phyloP scores from a whole-genome alignment of 1,284 basidiomycete species.

The Inonotus obliquus region DNA sequence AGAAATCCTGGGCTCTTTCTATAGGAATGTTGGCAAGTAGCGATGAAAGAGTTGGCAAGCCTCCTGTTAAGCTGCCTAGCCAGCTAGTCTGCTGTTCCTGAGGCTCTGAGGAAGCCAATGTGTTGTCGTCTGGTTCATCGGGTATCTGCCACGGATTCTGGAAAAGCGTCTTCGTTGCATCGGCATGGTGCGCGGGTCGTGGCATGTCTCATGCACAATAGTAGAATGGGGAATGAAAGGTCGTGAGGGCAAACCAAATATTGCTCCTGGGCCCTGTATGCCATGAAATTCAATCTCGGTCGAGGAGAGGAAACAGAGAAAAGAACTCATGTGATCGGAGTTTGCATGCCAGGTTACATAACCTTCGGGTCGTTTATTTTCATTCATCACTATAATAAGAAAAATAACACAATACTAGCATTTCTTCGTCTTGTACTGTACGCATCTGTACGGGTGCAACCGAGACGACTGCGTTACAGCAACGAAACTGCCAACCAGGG shows the following conservation, averaged over 20 bases:
- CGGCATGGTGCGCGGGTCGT: conserved; percentile 11
- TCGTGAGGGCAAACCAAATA: background rate
- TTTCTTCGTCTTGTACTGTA: no score
- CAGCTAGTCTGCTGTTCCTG: conserved; percentile 1
- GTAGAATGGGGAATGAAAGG: background rate
- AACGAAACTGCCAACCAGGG: no score
- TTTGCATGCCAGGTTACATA: no score
- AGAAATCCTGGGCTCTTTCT: conserved; percentile 13
- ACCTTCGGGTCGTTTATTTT: no score
- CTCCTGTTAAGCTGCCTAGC: background rate
- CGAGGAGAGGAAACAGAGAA: no score
- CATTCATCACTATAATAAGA: no score
- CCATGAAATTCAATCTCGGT: no score
- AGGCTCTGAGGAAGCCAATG: background rate
- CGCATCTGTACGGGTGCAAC: no score
- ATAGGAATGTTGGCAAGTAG: conserved; percentile 9
- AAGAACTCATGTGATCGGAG: no score
- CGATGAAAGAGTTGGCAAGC: conserved; percentile 1
- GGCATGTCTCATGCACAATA: background rate
- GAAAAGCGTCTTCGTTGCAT: conserved; percentile 12
- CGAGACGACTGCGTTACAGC: no score
- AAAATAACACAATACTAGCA: no score
- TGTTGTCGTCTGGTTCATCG: conserved; percentile 12
- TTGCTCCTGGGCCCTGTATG: no score
- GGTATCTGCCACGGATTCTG: conserved; percentile 16